These are phyloP conservation scores for Erodium texanum DNA, from an alignment of 441 rosid genomes.

Conservation along the genomic window DNA sequence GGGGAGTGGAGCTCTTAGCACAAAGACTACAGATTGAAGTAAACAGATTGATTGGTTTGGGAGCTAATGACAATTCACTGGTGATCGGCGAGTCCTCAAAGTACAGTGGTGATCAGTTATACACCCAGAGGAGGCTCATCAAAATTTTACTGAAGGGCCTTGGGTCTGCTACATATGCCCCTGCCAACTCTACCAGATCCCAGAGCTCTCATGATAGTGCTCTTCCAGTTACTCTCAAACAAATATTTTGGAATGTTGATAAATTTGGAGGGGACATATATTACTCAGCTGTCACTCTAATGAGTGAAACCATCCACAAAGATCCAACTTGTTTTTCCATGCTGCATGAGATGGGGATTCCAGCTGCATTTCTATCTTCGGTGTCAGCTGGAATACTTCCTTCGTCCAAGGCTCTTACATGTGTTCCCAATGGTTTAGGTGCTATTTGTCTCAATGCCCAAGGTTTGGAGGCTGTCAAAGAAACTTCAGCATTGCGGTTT, in stretches of 20 bases:
- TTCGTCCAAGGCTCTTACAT: constrained; percentile 90
- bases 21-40: constrained; percentile 91
- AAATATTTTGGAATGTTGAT: constrained; percentile 65
- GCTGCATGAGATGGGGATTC: constrained; percentile 85
- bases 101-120: constrained; percentile 48
- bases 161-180: constrained; percentile 93
- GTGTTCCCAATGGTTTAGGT: constrained; percentile 91
- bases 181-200: constrained; percentile 60
- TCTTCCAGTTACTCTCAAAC: constrained; percentile 72
- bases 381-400: constrained; percentile 78
- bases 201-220: constrained; percentile 68
- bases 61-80: constrained; percentile 49
- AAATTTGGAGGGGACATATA: constrained; percentile 95
- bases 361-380: constrained; percentile 87
- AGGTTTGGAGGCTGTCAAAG: constrained; percentile 94
- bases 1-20: constrained; percentile 92
- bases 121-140: constrained; percentile 82
- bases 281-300: constrained; percentile 91
- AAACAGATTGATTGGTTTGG: constrained; percentile 55
- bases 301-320: constrained; percentile 98
- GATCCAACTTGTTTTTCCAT: constrained; percentile 83
- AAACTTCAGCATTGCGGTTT: constrained; percentile 69
- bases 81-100: constrained; percentile 52
- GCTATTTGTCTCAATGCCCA: constrained; percentile 89
- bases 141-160: constrained; percentile 89